Evolutionary conservation across 495 filamentous ascomycete genomes (phyloP).

Genomic region (Friedmanniomyces endolithicus): DNA sequence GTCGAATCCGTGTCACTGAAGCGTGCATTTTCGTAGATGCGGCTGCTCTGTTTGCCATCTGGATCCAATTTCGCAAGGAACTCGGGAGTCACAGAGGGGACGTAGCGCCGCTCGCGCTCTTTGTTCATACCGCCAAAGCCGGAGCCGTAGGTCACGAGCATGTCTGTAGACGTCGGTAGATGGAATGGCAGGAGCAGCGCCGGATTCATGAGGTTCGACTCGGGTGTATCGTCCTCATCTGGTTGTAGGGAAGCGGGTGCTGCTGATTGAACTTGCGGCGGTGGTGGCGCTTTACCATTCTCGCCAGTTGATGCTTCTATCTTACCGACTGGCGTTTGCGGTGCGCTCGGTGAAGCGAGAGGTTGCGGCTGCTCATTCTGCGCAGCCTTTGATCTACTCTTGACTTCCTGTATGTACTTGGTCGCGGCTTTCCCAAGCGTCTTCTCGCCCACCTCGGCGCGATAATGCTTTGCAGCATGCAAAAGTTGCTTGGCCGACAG

Average conservation of each 20-base stretch:
- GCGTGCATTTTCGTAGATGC: slow-evolving; percentile 18
- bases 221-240: slow-evolving; percentile 44
- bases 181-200: slow-evolving; percentile 89
- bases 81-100: slow-evolving; percentile 89
- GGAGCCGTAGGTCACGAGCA: slow-evolving; percentile 89
- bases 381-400: slow-evolving; percentile 51
- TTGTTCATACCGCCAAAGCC: slow-evolving; percentile 86
- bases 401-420: slow-evolving; percentile 73
- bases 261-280: background rate
- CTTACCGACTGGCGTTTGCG: background rate
- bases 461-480: slow-evolving; percentile 83
- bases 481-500: slow-evolving; percentile 82
- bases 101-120: slow-evolving; percentile 87
- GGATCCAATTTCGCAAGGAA: slow-evolving; percentile 82
- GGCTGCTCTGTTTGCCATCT: slow-evolving; percentile 24
- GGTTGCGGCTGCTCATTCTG: slow-evolving; percentile 24
- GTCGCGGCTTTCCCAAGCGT: slow-evolving; percentile 70
- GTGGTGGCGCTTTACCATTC: slow-evolving; percentile 8
- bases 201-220: slow-evolving; percentile 71
- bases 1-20: slow-evolving; percentile 16
- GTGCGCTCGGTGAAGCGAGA: slow-evolving; percentile 14
- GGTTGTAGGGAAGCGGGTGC: slow-evolving; percentile 14
- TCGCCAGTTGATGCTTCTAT: background rate
- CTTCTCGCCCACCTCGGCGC: slow-evolving; percentile 91
- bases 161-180: slow-evolving; percentile 89